Evolutionary conservation across 306 rosid genomes (phyloP).

Genomic region (Urtica urens): DNA sequence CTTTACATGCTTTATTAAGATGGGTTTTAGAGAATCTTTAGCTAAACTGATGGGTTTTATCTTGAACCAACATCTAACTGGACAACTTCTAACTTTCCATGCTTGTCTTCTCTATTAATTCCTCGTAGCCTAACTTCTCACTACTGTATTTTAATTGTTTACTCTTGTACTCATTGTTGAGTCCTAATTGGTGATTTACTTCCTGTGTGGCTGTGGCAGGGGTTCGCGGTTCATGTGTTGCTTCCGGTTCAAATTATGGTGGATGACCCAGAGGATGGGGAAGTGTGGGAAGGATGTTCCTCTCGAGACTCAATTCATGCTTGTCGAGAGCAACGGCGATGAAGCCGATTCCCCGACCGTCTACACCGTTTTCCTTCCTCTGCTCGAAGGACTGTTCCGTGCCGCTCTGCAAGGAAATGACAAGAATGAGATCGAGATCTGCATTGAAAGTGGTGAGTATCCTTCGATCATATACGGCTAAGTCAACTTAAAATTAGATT

Average conservation of each 20-base stretch:
- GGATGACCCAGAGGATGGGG: conserved; percentile 99
- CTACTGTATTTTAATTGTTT: too few species aligned
- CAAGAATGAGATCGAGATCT: conserved; percentile 70
- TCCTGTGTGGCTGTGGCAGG: conserved; percentile 22
- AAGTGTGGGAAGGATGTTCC: conserved; percentile 79
- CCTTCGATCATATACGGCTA: too few species aligned
- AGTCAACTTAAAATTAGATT: too few species aligned
- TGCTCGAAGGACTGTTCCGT: conserved; percentile 83
- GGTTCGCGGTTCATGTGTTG: conserved; percentile 74
- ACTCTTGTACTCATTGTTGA: too few species aligned
- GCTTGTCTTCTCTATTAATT: too few species aligned
- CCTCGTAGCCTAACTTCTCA: too few species aligned
- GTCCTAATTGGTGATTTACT: neutral
- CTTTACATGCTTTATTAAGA: too few species aligned
- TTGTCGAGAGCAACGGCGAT: conserved; percentile 56
- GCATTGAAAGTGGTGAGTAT: conserved; percentile 95
- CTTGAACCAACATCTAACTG: too few species aligned
- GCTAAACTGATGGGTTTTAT: too few species aligned
- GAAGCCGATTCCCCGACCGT: conserved; percentile 38
- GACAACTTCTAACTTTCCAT: too few species aligned
- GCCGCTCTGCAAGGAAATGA: conserved; percentile 89
- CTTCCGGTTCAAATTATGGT: conserved; percentile 95
- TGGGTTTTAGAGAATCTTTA: too few species aligned
- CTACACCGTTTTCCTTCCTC: conserved; percentile 90
- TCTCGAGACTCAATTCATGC: conserved; percentile 88